A percentile compares a stretch with the other conserved stretches of the same genome.
These are phyloP conservation scores for Choanephora cucurbitarum DNA, from an alignment of 371 early-diverging fungal genomes.

Conservation along the genomic window DNA sequence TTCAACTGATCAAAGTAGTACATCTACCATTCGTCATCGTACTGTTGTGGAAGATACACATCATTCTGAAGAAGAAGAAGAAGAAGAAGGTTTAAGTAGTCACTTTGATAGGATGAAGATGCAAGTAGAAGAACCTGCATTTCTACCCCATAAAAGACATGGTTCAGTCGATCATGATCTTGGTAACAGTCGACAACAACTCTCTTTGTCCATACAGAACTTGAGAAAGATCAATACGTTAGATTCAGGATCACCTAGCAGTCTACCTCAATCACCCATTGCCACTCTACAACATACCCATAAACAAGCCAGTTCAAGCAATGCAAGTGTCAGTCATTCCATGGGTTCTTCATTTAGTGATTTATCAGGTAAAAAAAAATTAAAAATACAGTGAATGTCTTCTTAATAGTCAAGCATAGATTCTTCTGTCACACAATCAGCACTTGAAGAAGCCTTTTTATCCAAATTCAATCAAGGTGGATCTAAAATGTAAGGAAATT, in stretches of 20 bases:
- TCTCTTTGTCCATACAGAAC: slow-evolving; percentile 19
- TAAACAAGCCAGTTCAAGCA: slow-evolving; percentile 21
- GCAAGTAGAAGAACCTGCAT: slow-evolving; percentile 43
- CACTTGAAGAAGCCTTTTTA: slow-evolving; percentile 61
- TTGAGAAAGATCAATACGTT: slow-evolving; percentile 2
- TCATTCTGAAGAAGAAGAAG: slow-evolving; percentile 10
- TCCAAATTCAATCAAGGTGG: slow-evolving; percentile 54
- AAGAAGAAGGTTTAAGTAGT: slow-evolving; percentile 32
- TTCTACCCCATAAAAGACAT: slow-evolving; percentile 25
- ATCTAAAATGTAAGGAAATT: slow-evolving; percentile 52
- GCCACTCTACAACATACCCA: slow-evolving; percentile 1
- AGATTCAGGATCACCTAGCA: too few species aligned
- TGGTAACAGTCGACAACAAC: slow-evolving; percentile 10
- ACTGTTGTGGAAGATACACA: background rate
- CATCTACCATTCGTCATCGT: background rate
- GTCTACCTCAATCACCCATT: slow-evolving; percentile 5
- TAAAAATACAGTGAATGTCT: background rate
- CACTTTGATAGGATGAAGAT: slow-evolving; percentile 38
- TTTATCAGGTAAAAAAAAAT: slow-evolving; percentile 41
- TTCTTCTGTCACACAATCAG: slow-evolving; percentile 62
- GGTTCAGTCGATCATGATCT: slow-evolving; percentile 1
- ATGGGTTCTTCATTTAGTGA: slow-evolving; percentile 59
- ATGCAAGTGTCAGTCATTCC: slow-evolving; percentile 50
- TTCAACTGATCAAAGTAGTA: background rate
- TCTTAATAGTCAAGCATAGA: slow-evolving; percentile 31